phyloP scores from a whole-genome alignment of 2,329 filamentous ascomycete species.

The Colletotrichum paranaense region DNA sequence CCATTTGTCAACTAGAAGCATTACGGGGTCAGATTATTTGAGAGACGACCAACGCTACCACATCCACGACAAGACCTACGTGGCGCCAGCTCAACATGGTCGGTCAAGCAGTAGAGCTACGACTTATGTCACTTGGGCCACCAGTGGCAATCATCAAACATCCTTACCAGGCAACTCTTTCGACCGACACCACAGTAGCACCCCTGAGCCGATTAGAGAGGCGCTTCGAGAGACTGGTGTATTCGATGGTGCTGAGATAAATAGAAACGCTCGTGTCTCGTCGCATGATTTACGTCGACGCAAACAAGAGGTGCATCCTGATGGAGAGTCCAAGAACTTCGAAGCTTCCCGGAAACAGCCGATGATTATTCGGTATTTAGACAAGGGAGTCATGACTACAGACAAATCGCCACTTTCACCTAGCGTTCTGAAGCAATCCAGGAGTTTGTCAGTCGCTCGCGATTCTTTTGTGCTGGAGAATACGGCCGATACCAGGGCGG shows the following conservation, averaged over 20 bases:
- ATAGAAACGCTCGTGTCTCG: not conserved
- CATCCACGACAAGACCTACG: not conserved
- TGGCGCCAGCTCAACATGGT: not conserved
- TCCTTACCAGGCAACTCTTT: not conserved
- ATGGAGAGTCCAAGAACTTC: not conserved
- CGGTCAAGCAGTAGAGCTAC: conserved; percentile 28
- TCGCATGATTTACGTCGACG: not conserved
- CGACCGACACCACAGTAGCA: conserved; percentile 1
- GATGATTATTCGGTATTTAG: conserved; percentile 36
- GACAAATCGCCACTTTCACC: not conserved
- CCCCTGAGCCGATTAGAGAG: conserved; percentile 16
- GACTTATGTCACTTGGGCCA: conserved; percentile 40
- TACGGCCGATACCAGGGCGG: too few relatives aligned
- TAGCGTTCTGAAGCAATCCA: not conserved
- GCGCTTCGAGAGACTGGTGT: conserved; percentile 23
- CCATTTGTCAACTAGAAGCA: not conserved
- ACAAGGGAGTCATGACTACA: conserved; percentile 34
- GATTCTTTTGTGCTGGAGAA: not conserved
- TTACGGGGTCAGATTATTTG: not conserved
- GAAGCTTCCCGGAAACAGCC: not conserved
- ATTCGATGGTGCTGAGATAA: conserved; percentile 3
- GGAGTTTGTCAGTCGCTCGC: not conserved
- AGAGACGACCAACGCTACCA: not conserved
- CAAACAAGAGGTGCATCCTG: not conserved
- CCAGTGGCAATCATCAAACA: conserved; percentile 19